Evolutionary conservation across 2,329 filamentous ascomycete genomes (phyloP), one percentile per base, ranked within the genome.

Genomic region (Sarocladium brachiariae): DNA sequence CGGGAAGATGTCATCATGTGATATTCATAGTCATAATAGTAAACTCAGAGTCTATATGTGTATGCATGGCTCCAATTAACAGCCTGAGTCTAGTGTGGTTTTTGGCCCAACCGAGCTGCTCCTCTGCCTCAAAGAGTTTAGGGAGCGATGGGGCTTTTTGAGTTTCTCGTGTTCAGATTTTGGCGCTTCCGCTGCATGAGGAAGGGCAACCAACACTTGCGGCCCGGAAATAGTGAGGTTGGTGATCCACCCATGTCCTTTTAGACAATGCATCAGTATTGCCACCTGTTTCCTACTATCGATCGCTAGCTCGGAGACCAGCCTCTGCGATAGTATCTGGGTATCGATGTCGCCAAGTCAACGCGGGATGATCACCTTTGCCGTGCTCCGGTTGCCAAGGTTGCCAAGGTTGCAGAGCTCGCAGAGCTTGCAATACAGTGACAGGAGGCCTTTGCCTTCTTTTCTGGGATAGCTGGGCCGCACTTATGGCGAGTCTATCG

Each of bases 121-220:
- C 27, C 43, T 33, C 13, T 21, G 35, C 16, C n/a, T 13, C 18
- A 13, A 21, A 30, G 33, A 31, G 10, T 16, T 31, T 47, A 7
- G 39, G n/a, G 13, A 43, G 39, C 39, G 43, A 6, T 23, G 13
- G n/a, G n/a, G n/a, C n/a, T 14, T 47, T 33, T 47, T 27, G 27
- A 47, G 27, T 30, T 47, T 47, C 43, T 47, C 43, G 43, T 47
- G 27, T 47, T 47, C 43, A 33, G 16, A 3, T 8, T 33, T 9
- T 9, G 27, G 14, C 43, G 16, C 16, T 19, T 16, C 9, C 2
- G 43, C 16, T 33, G 27, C 24, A 47, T 33, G 5, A 18, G 43
- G 43, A 13, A n/a, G n/a, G n/a, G n/a, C n/a, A 47, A 31, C 43
- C 33, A 47, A 33, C 23, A 43, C 39, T 39, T 6, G 25, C 16